phyloP scores from a whole-genome alignment of 495 filamentous ascomycete species.

The Penicillium turbatum region DNA sequence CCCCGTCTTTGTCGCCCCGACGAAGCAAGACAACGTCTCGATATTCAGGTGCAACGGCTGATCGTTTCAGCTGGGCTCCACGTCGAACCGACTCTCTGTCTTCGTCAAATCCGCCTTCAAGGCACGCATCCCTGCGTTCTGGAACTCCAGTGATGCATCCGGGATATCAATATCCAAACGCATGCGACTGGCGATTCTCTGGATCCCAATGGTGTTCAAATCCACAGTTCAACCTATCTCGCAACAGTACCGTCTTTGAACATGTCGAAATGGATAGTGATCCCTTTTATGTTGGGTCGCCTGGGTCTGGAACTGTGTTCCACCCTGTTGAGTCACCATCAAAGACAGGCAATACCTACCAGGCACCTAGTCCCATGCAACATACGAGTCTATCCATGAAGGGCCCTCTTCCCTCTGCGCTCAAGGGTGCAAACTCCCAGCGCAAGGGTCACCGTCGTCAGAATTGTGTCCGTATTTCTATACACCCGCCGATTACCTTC shows the following conservation, averaged over 20 bases:
- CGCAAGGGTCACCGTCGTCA: slow-evolving; percentile 46
- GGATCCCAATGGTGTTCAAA: slow-evolving; percentile 21
- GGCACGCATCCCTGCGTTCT: slow-evolving; percentile 22
- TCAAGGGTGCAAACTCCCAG: slow-evolving; percentile 34
- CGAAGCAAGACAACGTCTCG: slow-evolving; percentile 37
- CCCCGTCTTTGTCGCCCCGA: slow-evolving; percentile 31
- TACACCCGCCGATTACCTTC: slow-evolving; percentile 41
- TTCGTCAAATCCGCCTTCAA: slow-evolving; percentile 21
- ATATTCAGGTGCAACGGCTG: slow-evolving; percentile 24
- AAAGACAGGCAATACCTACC: slow-evolving; percentile 5
- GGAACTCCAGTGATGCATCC: slow-evolving; percentile 9
- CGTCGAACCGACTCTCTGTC: slow-evolving; percentile 38
- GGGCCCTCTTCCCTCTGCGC: slow-evolving; percentile 32
- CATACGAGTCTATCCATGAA: slow-evolving; percentile 19
- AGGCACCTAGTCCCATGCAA: slow-evolving; percentile 26
- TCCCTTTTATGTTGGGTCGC: slow-evolving; percentile 29
- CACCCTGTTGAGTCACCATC: slow-evolving; percentile 18
- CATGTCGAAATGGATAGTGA: slow-evolving; percentile 25
- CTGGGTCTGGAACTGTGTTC: slow-evolving; percentile 16
- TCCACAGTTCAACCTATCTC: slow-evolving; percentile 29
- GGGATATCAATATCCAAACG: slow-evolving; percentile 4
- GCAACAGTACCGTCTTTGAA: slow-evolving; percentile 27
- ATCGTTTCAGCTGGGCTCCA: slow-evolving; percentile 26
- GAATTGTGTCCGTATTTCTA: slow-evolving; percentile 49
- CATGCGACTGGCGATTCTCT: slow-evolving; percentile 12